Evolutionary conservation across 75 land plant species (phyloP), one percentile per base, ranked within the genome.

Genomic region (Selaginella moellendorffii): DNA sequence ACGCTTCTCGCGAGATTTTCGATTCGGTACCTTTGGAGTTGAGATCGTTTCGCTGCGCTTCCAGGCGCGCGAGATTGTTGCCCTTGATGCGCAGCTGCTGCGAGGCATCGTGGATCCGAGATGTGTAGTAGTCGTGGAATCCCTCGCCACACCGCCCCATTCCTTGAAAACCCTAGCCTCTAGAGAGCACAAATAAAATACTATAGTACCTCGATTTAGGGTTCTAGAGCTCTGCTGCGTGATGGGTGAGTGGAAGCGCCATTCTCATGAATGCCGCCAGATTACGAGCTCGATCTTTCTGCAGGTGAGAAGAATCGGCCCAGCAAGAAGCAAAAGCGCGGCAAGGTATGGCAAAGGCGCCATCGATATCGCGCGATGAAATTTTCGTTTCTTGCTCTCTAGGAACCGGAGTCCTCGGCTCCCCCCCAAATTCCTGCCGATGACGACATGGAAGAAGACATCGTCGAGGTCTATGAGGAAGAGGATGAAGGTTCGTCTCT

Each of bases 271-370:
- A n/a, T n/a, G n/a, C n/a, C n/a, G n/a, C n/a, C n/a, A n/a, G n/a
- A n/a, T n/a, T n/a, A n/a, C n/a, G n/a, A 36, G 46, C 5, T 36
- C 46, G 14, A 36, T 56, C 5, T 56, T 2, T 56, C 17, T 19
- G 23, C 79, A 81, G 83, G 77, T 58, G 84, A 79, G 19, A 76
- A 76, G 22, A 77, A 74, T 42, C 75, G 85, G n/a, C 82, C 78
- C 8, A 66, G 54, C 54, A 62, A 62, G 63, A 62, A 62, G 63
- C 63, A 24, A 8, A 62, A 62, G 27, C 63, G 63, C 63, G 2
- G n/a, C 2, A 36, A 36, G 46, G 46, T 36, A 24, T 27, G 27
- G 18, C 8, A 24, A 54, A 54, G 59, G 59, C 24, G 2, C 2
- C 2, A 20, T 2, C 2, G 2, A 54, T 5, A 2, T 54, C n/a